Conservation (phyloP, 2,329 filamentous ascomycete genomes). For the Metarhizium humberi region DNA sequence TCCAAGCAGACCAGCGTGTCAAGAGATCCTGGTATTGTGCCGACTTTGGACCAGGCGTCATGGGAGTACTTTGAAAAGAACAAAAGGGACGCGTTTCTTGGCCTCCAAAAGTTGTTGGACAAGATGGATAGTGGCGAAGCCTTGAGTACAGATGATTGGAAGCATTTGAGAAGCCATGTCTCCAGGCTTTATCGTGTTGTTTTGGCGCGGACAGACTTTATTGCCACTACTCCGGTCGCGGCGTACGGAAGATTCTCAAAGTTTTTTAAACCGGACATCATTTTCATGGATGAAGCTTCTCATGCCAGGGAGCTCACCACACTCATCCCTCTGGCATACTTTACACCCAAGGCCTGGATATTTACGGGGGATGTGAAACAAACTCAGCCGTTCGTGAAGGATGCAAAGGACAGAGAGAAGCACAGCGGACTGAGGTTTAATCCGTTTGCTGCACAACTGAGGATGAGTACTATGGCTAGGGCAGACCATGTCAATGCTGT, state of each 20-base stretch:
- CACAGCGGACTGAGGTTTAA: conserved; percentile 18
- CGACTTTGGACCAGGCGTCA: conserved; percentile 32
- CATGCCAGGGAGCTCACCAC: conserved; percentile 36
- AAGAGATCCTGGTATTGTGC: conserved; percentile 18
- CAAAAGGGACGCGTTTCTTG: conserved; percentile 20
- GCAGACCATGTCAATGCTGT: conserved; percentile 22
- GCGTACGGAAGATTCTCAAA: conserved; percentile 26
- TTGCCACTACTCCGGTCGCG: conserved; percentile 37
- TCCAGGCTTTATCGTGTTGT: conserved; percentile 28
- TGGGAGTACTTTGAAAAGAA: conserved; percentile 30
- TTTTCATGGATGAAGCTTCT: conserved; percentile 69
- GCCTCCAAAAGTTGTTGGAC: conserved; percentile 27
- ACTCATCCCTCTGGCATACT: conserved; percentile 34
- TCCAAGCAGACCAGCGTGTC: conserved; percentile 7
- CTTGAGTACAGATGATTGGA: conserved; percentile 17
- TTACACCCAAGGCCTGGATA: conserved; percentile 32
- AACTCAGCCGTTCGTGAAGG: conserved; percentile 32
- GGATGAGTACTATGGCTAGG: conserved; percentile 29
- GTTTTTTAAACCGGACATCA: conserved; percentile 69
- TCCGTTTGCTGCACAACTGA: conserved; percentile 21
- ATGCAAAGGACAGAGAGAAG: conserved; percentile 9
- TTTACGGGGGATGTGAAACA: conserved; percentile 36
- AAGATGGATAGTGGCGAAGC: conserved; percentile 19
- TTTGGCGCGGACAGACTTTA: conserved; percentile 29
- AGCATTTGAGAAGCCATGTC: conserved; percentile 21